Evolutionary conservation across 208 protist species (phyloP).

Genomic region (Perkinsela sp.): DNA sequence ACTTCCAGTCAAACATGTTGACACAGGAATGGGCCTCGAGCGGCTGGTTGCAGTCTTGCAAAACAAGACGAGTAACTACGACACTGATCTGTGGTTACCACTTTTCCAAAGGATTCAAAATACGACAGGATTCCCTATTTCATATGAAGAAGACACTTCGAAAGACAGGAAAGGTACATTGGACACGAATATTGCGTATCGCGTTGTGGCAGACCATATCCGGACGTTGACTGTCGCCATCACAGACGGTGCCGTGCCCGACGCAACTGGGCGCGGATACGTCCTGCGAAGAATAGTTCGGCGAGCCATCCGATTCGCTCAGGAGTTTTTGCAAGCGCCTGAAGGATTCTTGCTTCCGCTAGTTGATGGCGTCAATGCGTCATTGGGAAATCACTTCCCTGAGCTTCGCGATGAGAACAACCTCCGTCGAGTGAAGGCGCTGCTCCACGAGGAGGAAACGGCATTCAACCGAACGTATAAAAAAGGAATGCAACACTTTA

Average conservation of each 20-base stretch:
- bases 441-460: constrained; percentile 79
- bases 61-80: constrained; percentile 86
- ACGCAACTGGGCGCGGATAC: constrained; percentile 73
- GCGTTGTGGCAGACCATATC: constrained; percentile 96
- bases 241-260: constrained; percentile 79
- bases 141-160: constrained; percentile 51
- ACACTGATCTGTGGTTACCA: constrained; percentile 88
- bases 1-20: constrained; percentile 75
- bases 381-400: constrained; percentile 71
- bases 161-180: constrained; percentile 7
- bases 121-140: constrained; percentile 42
- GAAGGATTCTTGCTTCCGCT: constrained; percentile 74
- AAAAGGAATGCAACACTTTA: constrained; percentile 72
- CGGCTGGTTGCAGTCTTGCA: constrained; percentile 86
- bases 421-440: constrained; percentile 47
- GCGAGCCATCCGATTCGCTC: constrained; percentile 78
- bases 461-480: constrained; percentile 81
- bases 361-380: constrained; percentile 51
- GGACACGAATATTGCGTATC: constrained; percentile 75
- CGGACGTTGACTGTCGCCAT: constrained; percentile 87
- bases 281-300: constrained; percentile 90
- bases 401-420: constrained; percentile 47
- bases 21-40: constrained; percentile 96
- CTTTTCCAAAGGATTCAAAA: constrained; percentile 85
- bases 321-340: constrained; percentile 71